Base-by-base conservation (phyloP, 2,329 filamentous ascomycete genomes). In the Colletotrichum sidae region DNA sequence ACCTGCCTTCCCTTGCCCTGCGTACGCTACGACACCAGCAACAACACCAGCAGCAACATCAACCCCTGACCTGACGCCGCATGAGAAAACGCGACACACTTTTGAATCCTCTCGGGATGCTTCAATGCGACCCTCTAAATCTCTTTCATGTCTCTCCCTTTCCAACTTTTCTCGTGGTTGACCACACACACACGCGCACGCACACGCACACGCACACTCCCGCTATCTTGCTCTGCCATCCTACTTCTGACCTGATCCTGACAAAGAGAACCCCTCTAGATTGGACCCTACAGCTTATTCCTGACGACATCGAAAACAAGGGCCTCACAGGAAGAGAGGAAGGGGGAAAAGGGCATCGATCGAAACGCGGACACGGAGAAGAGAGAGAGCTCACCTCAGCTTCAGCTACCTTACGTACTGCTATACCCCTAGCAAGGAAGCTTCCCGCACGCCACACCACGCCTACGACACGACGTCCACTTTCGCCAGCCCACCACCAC, bases 81-180 rank as follows among this genome's bases (percentile, higher is more conserved):
- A 65, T 65, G 52, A 62, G 62, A 65, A 25, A 65, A 65, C 58
- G 52, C 62, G 62, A 65, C 52, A 65, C 58, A 65, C 58, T 65
- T 65, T 61, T 37, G 41, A 65, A 65, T 58, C 62, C 62, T 65
- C 58, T 57, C 62, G 25, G 41, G 52, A 45, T 34, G 58, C 51
- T 56, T 65, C 62, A 65, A 65, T 65, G 62, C 62, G 54, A 55
- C 51, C 58, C 15, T 54, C 49, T 37, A 47, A 42, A 47, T 47
- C 37, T 46, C 49, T 41, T 50, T 51, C 11, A 35, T 25, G 54
- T 53, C 46, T 44, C 12, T 46, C 44, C 44, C 44, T 46, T 15
- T 46, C 11, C 44, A 17, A 17, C 44, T 46, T 46, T 17, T 33
- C 44, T 46, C 15, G 9, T 17, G 38, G 44, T n/a, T 33, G n/a